Conservation (phyloP, 768 basidiomycete genomes). For the Lactifluus volemus region DNA sequence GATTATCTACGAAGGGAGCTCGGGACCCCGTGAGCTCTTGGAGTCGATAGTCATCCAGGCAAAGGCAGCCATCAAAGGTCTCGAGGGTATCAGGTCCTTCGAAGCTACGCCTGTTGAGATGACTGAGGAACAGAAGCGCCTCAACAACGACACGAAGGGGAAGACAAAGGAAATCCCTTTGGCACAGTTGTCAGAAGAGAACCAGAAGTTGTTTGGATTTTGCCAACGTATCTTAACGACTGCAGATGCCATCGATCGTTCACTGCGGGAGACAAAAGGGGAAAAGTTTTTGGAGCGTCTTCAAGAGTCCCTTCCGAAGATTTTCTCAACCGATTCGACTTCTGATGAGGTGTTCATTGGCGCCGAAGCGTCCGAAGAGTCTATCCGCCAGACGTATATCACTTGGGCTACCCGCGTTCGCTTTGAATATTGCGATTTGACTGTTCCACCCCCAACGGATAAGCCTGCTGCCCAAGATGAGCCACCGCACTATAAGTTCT, state of each 20-base stretch:
- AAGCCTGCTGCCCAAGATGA: constrained; percentile 38
- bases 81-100: constrained; percentile 57
- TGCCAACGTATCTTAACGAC: constrained; percentile 81
- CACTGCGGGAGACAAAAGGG: constrained; percentile 84
- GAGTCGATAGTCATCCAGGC: constrained; percentile 92
- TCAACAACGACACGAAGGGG: constrained; percentile 58
- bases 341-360: constrained; percentile 34
- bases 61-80: constrained; percentile 81
- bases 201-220: constrained; percentile 67
- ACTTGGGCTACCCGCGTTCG: constrained; percentile 77
- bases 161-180: constrained; percentile 51
- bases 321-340: constrained; percentile 41
- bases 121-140: constrained; percentile 86
- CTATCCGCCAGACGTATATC: constrained; percentile 58
- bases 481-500: constrained; percentile 71
- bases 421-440: constrained; percentile 90
- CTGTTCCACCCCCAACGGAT: constrained; percentile 31
- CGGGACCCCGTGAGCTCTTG: constrained; percentile 83
- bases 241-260: constrained; percentile 78
- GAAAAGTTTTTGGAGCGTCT: constrained; percentile 75
- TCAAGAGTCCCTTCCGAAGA: constrained; percentile 66
- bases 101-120: constrained; percentile 45
- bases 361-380: constrained; percentile 56
- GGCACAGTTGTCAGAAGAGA: constrained; percentile 54
- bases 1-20: constrained; percentile 83